Percentiles rank a stretch among this genome's conserved stretches.
These are phyloP conservation scores for Penicillium desertorum DNA, from an alignment of 495 filamentous ascomycete species.

Conservation along the genomic window DNA sequence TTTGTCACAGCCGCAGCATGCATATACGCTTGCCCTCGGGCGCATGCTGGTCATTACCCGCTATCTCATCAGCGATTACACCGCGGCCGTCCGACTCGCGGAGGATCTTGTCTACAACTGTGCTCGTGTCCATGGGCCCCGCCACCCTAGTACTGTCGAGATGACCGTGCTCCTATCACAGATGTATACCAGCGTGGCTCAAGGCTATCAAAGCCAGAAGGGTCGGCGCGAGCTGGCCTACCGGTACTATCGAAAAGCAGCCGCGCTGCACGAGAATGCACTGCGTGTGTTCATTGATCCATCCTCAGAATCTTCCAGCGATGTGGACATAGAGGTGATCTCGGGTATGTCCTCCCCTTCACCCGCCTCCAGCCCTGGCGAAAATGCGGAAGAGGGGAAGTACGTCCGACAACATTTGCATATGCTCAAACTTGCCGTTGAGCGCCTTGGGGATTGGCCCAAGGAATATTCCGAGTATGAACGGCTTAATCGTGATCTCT, in stretches of 20 bases:
- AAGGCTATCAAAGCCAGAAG: background rate
- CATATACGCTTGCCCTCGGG: slow-evolving; percentile 30
- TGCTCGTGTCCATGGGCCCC: background rate
- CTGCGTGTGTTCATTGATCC: background rate
- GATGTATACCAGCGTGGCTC: background rate
- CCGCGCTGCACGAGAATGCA: background rate
- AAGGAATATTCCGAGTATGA: background rate
- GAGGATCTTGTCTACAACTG: background rate
- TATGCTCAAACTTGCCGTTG: background rate
- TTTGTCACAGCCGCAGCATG: background rate
- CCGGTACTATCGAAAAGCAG: background rate
- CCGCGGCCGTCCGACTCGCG: background rate
- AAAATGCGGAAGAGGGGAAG: background rate
- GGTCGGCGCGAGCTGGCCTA: background rate
- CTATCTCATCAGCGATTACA: slow-evolving; percentile 22
- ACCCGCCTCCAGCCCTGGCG: background rate
- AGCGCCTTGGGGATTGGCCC: background rate
- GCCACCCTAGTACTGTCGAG: background rate
- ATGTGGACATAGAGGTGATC: background rate
- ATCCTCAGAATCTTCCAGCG: background rate
- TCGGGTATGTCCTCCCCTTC: background rate
- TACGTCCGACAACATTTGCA: background rate
- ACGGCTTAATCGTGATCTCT: background rate
- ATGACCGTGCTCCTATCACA: background rate
- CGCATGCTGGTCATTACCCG: slow-evolving; percentile 33